Evolutionary conservation across 176 grass and related monocot genomes (phyloP).

Genomic region (Lolium multiflorum): DNA sequence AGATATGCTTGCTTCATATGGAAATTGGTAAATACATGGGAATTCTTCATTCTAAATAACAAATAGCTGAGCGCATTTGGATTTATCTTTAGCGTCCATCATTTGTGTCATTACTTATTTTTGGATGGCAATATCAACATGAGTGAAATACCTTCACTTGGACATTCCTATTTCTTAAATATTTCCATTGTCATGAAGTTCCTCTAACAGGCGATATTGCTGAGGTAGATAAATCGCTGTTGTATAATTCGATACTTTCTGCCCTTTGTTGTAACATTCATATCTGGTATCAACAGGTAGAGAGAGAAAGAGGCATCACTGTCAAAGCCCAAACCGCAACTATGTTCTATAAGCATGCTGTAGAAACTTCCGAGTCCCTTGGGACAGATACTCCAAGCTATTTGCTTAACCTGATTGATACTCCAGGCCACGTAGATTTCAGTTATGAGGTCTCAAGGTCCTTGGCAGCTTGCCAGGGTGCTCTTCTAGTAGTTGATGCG

Average conservation of each 20-base stretch:
- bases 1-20: background rate
- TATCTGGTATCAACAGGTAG: constrained; percentile 63
- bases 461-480: constrained; percentile 93
- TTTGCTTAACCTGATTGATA: constrained; percentile 94
- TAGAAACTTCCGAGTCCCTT: constrained; percentile 18
- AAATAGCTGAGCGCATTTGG: background rate
- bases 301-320: constrained; percentile 94
- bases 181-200: background rate
- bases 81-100: constrained; percentile 20
- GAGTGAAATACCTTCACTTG: constrained; percentile 13
- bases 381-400: constrained; percentile 47
- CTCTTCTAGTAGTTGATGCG: constrained; percentile 93
- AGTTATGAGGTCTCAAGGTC: constrained; percentile 98
- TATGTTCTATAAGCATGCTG: constrained; percentile 76
- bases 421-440: constrained; percentile 96
- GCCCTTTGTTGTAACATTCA: constrained; percentile 32
- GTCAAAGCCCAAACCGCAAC: constrained; percentile 99
- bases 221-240: background rate
- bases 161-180: background rate
- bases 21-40: background rate
- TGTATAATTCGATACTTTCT: constrained; percentile 28
- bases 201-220: constrained; percentile 7
- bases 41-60: constrained; percentile 1
- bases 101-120: background rate
- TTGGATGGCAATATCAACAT: background rate